Percentiles rank a stretch among this genome's conserved stretches.
These are phyloP conservation scores for Zymoseptoria pseudotritici DNA, from an alignment of 2,329 filamentous ascomycete species.

Conservation along the genomic window DNA sequence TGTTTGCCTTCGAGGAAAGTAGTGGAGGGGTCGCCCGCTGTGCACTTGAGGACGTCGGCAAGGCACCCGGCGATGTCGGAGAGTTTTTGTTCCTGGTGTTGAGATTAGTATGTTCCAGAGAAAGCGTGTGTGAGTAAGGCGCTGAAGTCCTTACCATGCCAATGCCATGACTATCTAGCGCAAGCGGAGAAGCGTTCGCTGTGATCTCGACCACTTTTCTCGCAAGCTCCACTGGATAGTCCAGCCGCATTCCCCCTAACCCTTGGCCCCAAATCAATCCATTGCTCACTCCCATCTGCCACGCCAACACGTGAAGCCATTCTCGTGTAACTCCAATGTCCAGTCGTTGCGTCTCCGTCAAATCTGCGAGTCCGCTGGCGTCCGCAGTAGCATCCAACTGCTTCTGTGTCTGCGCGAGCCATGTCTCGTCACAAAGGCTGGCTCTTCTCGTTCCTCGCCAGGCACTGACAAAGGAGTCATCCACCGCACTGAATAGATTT, in stretches of 20 bases:
- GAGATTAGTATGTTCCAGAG: no score
- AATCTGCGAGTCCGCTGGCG: slow-evolving; percentile 17
- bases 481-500: slow-evolving; percentile 30
- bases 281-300: slow-evolving; percentile 33
- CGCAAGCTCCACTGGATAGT: slow-evolving; percentile 32
- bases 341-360: slow-evolving; percentile 30
- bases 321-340: slow-evolving; percentile 30
- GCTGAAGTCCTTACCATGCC: slow-evolving; percentile 25
- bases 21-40: slow-evolving; percentile 27
- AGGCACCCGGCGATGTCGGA: slow-evolving; percentile 31
- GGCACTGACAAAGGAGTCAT: slow-evolving; percentile 29
- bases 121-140: no score
- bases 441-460: slow-evolving; percentile 29
- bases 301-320: slow-evolving; percentile 32
- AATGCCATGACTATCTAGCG: slow-evolving; percentile 30
- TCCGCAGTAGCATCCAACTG: slow-evolving; percentile 27
- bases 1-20: slow-evolving; percentile 29
- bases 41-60: slow-evolving; percentile 30
- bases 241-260: slow-evolving; percentile 28
- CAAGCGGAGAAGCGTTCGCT: slow-evolving; percentile 21
- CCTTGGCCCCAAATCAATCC: slow-evolving; percentile 31
- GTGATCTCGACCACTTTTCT: slow-evolving; percentile 29
- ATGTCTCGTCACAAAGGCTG: slow-evolving; percentile 29
- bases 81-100: slow-evolving; percentile 29
- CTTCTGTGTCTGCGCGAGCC: slow-evolving; percentile 29